Evolutionary conservation across 2,329 filamentous ascomycete genomes (phyloP), one percentile per base, ranked within the genome.

Genomic region (Xylaria sp.): DNA sequence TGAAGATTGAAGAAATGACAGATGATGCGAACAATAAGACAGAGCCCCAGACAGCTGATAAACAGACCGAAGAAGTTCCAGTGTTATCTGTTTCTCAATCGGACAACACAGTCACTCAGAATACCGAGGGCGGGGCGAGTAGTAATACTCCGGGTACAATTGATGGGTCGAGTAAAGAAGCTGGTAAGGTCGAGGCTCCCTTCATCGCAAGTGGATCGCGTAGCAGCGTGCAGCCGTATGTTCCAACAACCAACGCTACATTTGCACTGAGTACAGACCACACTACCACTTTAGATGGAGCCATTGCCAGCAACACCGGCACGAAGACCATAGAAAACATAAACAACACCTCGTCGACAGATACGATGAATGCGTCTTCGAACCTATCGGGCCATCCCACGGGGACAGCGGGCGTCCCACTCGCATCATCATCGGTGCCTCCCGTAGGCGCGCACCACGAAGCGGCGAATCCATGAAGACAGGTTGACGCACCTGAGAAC

Each of bases 221-320:
- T 36, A 51, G 29, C 29, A 56, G 33, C 25, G 13, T 17, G 33
- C 57, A 65, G 50, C 45, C 44, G 10, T 25, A 58, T 54, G 11
- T 57, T 39, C 58, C 65, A 38, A 69, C 68, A 55, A 68, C 67
- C 25, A 63, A 44, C 25, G 55, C 56, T 15, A 68, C 63, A 25
- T 64, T 66, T 25, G 59, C 53, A 33, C 49, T 69, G 31, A 65
- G 61, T 53, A 54, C 38, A 36, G 51, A 56, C 1, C 36, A 56
- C 42, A n/a, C 44, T 42, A 42, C 42, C 36, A 7, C 36, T 15
- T 51, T 39, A 45, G 42, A 49, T 51, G 47, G 38, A 27, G 60
- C 39, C 3, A 36, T 56, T 31, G 7, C 20, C 15, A 42, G 20
- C 20, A 64, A 36, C 9, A 22, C 31, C 22, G 27, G 39, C 27